Evolutionary conservation across 768 basidiomycete species (phyloP).

Genomic region (Podaxis sp.): DNA sequence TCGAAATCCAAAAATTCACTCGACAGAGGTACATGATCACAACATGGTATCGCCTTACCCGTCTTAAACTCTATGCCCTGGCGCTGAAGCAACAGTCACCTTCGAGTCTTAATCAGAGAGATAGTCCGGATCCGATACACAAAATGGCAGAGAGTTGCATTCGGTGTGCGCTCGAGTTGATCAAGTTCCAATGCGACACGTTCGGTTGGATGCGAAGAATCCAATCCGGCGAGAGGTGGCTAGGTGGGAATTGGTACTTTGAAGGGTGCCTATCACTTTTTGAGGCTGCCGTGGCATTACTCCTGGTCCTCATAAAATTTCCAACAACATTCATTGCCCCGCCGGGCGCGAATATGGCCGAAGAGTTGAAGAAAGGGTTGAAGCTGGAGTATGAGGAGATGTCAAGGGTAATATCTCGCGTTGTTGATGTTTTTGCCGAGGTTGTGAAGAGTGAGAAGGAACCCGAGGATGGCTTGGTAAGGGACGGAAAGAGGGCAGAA

Average conservation of each 20-base stretch:
- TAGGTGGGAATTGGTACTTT: slow-evolving; percentile 34
- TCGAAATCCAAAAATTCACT: slow-evolving; percentile 32
- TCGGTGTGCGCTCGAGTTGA: slow-evolving; percentile 39
- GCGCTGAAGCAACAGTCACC: slow-evolving; percentile 31
- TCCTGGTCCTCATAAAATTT: slow-evolving; percentile 39
- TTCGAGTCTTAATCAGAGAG: slow-evolving; percentile 16
- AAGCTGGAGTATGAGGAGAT: slow-evolving; percentile 11
- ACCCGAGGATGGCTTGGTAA: background rate
- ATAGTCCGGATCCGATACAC: slow-evolving; percentile 26
- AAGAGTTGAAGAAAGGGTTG: slow-evolving; percentile 1
- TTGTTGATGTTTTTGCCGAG: slow-evolving; percentile 7
- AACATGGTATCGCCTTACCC: slow-evolving; percentile 46
- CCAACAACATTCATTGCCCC: slow-evolving; percentile 19
- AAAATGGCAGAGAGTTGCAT: slow-evolving; percentile 40
- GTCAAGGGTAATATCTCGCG: slow-evolving; percentile 5
- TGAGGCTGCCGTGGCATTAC: slow-evolving; percentile 47
- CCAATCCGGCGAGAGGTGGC: slow-evolving; percentile 1
- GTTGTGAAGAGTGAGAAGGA: slow-evolving; percentile 9
- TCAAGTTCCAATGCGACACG: slow-evolving; percentile 42
- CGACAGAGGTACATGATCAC: slow-evolving; percentile 45
- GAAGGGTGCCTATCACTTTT: slow-evolving; percentile 45
- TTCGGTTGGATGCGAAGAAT: slow-evolving; percentile 25
- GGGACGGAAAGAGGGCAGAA: slow-evolving; percentile 10
- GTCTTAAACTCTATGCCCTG: slow-evolving; percentile 45
- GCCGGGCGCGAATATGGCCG: background rate